These are phyloP conservation scores for Neurospora sp. DNA, from an alignment of 495 filamentous ascomycete species.

Conservation along the genomic window DNA sequence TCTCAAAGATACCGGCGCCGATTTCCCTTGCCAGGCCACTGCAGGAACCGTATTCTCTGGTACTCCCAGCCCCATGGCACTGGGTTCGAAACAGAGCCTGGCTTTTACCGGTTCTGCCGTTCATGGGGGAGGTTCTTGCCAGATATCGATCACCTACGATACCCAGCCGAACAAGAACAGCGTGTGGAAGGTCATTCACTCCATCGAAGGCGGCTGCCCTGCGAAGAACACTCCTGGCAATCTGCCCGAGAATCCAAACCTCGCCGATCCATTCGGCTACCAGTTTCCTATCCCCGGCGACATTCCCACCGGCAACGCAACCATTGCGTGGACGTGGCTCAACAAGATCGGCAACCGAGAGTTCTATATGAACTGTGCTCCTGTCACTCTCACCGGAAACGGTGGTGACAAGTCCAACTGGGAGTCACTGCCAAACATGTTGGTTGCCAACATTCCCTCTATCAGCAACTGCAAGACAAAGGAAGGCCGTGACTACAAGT, in stretches of 20 bases:
- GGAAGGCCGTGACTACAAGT: conserved; percentile 35
- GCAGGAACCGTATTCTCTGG: conserved; percentile 30
- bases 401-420: conserved; percentile 40
- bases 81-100: conserved; percentile 45
- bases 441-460: conserved; percentile 57
- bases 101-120: conserved; percentile 52
- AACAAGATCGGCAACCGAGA: conserved; percentile 84
- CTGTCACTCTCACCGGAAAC: conserved; percentile 51
- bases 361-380: conserved; percentile 93
- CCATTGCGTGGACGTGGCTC: conserved; percentile 82
- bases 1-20: conserved; percentile 32
- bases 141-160: conserved; percentile 75
- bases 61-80: conserved; percentile 34
- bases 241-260: conserved; percentile 18
- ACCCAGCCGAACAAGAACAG: conserved; percentile 43
- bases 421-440: conserved; percentile 63
- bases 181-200: conserved; percentile 70
- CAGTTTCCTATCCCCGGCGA: conserved; percentile 47
- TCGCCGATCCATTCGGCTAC: conserved; percentile 31
- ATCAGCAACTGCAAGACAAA: conserved; percentile 39
- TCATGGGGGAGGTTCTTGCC: conserved; percentile 83
- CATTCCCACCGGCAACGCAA: conserved; percentile 50
- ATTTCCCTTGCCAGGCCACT: conserved; percentile 69
- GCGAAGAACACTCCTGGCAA: conserved; percentile 36
- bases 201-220: conserved; percentile 74